These are phyloP conservation scores for Globisporangium nodosum DNA, from an alignment of 352 stramenopile species.

Conservation along the genomic window DNA sequence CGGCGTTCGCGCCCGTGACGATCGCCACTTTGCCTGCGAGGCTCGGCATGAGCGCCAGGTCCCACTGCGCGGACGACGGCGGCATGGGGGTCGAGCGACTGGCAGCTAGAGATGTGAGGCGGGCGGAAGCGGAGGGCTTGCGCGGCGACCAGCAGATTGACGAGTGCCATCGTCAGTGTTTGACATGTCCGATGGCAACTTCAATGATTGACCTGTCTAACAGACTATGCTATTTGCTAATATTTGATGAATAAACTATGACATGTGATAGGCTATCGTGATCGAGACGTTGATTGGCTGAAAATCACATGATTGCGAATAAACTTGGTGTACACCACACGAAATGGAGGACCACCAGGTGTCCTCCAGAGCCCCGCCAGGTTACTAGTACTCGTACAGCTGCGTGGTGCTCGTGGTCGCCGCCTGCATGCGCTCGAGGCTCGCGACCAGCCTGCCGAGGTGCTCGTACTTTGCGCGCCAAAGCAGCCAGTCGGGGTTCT, in stretches of 20 bases:
- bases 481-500: neutral
- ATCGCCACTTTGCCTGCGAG: slow-evolving; percentile 25
- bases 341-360: neutral
- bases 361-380: too few relatives aligned
- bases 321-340: neutral
- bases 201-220: too few relatives aligned
- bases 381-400: neutral
- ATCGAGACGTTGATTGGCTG: slow-evolving; percentile 20
- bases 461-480: neutral
- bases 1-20: slow-evolving; percentile 28
- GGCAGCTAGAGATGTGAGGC: neutral
- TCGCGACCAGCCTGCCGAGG: neutral
- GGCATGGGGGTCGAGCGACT: slow-evolving; percentile 20
- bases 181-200: too few relatives aligned
- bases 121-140: neutral
- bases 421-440: neutral
- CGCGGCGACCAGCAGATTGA: neutral
- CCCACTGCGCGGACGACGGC: slow-evolving; percentile 32
- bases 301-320: slow-evolving; percentile 17
- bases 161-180: neutral
- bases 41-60: slow-evolving; percentile 26
- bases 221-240: too few relatives aligned
- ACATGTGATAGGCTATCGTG: neutral
- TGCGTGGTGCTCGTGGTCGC: neutral
- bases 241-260: too few relatives aligned